These are phyloP conservation scores for Phytophthora niederhauseri DNA, from an alignment of 352 stramenopile species.

Conservation along the genomic window DNA sequence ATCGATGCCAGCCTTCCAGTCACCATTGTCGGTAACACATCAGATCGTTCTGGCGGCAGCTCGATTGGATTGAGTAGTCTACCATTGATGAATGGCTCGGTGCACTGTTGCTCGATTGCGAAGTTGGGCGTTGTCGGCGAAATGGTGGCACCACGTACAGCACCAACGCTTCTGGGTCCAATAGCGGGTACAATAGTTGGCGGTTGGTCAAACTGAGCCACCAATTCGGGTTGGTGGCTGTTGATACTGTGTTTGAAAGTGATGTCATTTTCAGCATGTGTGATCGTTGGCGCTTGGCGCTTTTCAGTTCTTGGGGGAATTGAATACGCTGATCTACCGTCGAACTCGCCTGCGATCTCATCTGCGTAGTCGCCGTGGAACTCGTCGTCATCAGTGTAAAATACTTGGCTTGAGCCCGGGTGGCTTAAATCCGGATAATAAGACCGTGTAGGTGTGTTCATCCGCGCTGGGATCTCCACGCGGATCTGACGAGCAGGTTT, in stretches of 20 bases:
- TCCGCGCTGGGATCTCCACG: constrained; percentile 30
- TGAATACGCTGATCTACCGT: not conserved
- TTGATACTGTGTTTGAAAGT: constrained; percentile 6
- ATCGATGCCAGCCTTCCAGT: constrained; percentile 26
- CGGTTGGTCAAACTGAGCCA: not conserved
- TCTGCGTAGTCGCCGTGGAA: constrained; percentile 17
- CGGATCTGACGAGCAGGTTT: constrained; percentile 27
- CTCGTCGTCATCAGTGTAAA: constrained; percentile 12
- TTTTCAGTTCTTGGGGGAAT: not conserved
- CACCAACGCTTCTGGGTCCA: not conserved
- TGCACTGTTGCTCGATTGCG: not conserved
- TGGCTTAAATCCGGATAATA: constrained; percentile 9
- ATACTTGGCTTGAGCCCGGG: not conserved
- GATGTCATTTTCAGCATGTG: constrained; percentile 9
- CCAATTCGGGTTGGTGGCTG: not conserved
- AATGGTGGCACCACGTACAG: not conserved
- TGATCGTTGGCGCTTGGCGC: not conserved
- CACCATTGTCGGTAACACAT: constrained; percentile 15
- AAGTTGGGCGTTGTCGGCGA: too few species aligned
- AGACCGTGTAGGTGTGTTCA: constrained; percentile 9
- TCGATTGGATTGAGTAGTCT: not conserved
- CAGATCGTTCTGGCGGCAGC: not conserved
- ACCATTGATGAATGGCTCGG: constrained; percentile 1
- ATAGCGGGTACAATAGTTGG: not conserved
- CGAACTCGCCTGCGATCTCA: constrained; percentile 5